Base-by-base conservation (phyloP, 495 filamentous ascomycete species). In the Daldinia loculata region DNA sequence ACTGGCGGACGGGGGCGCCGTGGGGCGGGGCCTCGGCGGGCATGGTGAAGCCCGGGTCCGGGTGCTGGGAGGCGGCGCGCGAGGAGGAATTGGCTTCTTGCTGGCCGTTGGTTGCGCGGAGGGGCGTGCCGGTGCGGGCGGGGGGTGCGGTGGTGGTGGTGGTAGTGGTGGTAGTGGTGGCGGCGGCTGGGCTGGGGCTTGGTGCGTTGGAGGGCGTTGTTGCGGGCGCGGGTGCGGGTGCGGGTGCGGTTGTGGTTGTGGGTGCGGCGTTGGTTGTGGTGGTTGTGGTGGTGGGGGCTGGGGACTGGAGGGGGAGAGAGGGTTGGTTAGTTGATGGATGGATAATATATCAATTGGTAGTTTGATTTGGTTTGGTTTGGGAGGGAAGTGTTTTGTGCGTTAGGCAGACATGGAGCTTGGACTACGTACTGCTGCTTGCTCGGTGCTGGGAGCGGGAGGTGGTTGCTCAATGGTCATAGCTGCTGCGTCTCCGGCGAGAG, bases 1-100 rank as follows among this genome's bases (percentile, higher is more conserved):
- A 99, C 66, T 92, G 89, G 34, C 95, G 86, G 3, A 93, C 91
- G 4, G 94, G 93, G 1, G 92, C 93, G 43, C 95, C 95, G 72
- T 97, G 93, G 1, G 86, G 80, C 2, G 79, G 84, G 11, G 88
- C 81, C 76, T 87, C 80, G 69, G 82, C 63, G 22, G 87, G 85
- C 74, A 88, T 81, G 38, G 83, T 76, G 82, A 83, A 71, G 71
- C 77, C 73, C 6, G 80, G 74, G 60, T 84, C 85, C 19, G 83
- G 85, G 57, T 86, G 84, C 52, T 80, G 81, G 12, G 85, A 86
- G n/a, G 82, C 80, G n/a, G 85, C 84, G 61, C 83, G 81, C 7
- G 81, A 82, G 29, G 74, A 67, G 41, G 61, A 58, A 19, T 30
- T 32, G 17, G 26, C n/a, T 36, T 30, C 53, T 15, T 53, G 66